Evolutionary conservation across 768 basidiomycete genomes (phyloP), one percentile per base, ranked within the genome.

Genomic region (Tephrocybe sp.): DNA sequence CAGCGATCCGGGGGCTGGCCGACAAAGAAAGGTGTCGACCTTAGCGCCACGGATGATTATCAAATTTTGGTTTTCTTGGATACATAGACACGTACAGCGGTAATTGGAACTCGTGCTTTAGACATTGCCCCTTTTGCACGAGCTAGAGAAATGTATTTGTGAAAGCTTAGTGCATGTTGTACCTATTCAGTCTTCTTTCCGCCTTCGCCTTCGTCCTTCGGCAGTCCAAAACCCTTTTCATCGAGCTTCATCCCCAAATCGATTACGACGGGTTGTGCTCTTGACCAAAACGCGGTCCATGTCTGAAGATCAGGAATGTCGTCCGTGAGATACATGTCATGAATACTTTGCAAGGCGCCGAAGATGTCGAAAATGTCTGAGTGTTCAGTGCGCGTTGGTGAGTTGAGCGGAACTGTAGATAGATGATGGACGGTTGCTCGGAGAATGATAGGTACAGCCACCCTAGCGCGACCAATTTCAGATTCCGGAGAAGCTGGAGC

Each of bases 11-110:
- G 65, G 39, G 65, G 63, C n/a, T 53, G 64, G 51, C 60, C 62
- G 31, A 49, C 56, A 31, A 67, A 60, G 54, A n/a, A 72, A 70
- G 55, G 69, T 69, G 53, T 72, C 71, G 7, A 58, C 63, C 1
- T 71, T 71, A 49, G 64, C n/a, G 66, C 72, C 42, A 26, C 7
- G 4, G 26, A 26, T 26, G 50, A 32, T 23, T 26, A 26, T 26
- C 7, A 7, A 26, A 4, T 26, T 4, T 26, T 26, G 26, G 26
- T 26, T 26, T 26, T 26, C 26, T 26, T 4, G 26, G 26, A 26
- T 26, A 26, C 26, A n/a, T n/a, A 26, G 7, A 26, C 26, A 26
- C 4, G 3, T 26, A 7, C 7, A 26, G 7, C 7, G 3, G 26
- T 26, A 26, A 26, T 26, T 26, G 26, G 3, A 26, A 26, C 26